Evolutionary conservation across 1,284 basidiomycete genomes (phyloP).

Genomic region (Puccinia polysora): DNA sequence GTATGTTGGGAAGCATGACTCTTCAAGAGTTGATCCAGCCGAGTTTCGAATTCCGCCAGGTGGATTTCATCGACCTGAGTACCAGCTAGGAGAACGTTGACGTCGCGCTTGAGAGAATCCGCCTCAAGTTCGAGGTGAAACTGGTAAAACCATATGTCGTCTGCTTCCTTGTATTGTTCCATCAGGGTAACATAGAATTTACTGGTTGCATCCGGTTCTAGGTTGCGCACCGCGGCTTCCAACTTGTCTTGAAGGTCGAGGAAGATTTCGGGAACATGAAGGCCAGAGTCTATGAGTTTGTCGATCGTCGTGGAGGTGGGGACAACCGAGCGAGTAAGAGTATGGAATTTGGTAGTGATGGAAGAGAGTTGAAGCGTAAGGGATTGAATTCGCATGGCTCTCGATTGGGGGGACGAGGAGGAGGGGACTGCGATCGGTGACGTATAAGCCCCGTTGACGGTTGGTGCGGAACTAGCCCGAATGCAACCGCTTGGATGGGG

Average conservation of each 20-base stretch:
- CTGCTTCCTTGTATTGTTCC: constrained; percentile 38
- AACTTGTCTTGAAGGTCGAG: constrained; percentile 37
- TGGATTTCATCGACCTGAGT: constrained; percentile 11
- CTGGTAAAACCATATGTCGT: constrained; percentile 33
- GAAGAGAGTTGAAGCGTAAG: constrained; percentile 38
- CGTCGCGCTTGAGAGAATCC: constrained; percentile 20
- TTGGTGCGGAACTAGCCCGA: neutral
- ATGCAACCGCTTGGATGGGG: constrained; percentile 1
- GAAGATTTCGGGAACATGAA: constrained; percentile 38
- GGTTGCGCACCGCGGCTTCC: constrained; percentile 19
- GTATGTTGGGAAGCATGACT: constrained; percentile 9
- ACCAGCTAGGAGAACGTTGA: constrained; percentile 14
- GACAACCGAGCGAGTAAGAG: constrained; percentile 23
- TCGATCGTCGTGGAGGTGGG: constrained; percentile 38
- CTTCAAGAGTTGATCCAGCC: constrained; percentile 17
- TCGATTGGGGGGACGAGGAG: constrained; percentile 32
- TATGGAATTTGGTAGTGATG: constrained; percentile 29
- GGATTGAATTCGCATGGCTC: constrained; percentile 40
- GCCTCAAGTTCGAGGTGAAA: constrained; percentile 18
- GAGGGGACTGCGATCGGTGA: neutral
- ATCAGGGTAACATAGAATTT: constrained; percentile 28
- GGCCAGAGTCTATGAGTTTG: constrained; percentile 26
- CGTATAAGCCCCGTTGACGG: neutral
- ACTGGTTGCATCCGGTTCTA: constrained; percentile 6
- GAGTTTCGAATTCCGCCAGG: constrained; percentile 1